A percentile compares a stretch with the other conserved stretches of the same genome.
phyloP scores from a whole-genome alignment of 306 rosid species.

The Herpetospermum pedunculosum region DNA sequence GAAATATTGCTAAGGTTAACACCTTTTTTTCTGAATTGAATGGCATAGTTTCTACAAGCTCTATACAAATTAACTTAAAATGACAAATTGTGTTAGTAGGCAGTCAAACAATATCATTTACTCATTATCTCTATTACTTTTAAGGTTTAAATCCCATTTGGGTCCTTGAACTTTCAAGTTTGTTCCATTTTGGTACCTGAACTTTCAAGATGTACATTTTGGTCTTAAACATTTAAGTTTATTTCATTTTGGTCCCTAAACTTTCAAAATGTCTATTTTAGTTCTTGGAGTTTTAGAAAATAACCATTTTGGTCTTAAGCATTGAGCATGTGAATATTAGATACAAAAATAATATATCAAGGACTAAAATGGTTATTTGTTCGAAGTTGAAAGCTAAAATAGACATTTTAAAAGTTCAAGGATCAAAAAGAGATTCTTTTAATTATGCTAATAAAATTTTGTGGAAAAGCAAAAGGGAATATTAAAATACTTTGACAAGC shows the following conservation, averaged over 20 bases:
- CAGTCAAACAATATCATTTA: background rate
- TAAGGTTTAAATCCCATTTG: too few species aligned
- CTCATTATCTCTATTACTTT: background rate
- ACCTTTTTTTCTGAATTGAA: constrained; percentile 8
- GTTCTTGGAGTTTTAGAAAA: background rate
- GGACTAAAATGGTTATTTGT: background rate
- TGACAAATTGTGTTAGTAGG: background rate
- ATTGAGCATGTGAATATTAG: too few species aligned
- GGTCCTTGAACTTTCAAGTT: background rate
- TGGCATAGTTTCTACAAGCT: background rate
- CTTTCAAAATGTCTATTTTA: background rate
- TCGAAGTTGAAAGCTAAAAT: background rate
- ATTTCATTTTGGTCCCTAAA: background rate
- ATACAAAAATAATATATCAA: too few species aligned
- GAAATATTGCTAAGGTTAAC: constrained; percentile 58
- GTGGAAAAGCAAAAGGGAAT: background rate
- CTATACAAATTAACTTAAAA: background rate
- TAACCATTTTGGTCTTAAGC: background rate
- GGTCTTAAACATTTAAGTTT: background rate
- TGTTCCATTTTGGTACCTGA: background rate
- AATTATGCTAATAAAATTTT: background rate
- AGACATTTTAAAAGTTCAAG: background rate
- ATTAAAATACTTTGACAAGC: background rate
- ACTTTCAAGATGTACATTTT: background rate
- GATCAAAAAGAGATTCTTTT: too few species aligned